Evolutionary conservation across 208 protist species (phyloP).

Genomic region (Angomonas deanei): DNA sequence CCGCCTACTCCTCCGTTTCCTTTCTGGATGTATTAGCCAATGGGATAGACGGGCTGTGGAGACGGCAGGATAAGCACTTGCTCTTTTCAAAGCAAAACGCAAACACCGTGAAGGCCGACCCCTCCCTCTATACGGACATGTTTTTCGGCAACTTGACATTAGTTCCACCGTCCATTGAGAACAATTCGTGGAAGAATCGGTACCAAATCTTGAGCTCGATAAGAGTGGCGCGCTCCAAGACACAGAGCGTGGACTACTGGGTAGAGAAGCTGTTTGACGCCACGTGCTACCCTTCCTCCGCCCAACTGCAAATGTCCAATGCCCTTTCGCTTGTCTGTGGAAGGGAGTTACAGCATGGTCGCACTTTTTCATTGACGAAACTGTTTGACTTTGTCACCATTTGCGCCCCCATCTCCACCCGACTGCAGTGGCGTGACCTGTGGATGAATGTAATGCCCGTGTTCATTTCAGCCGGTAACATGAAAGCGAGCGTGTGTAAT

Average conservation of each 20-base stretch:
- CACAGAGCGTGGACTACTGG: conserved; percentile 65
- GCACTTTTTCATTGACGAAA: conserved; percentile 79
- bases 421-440: conserved; percentile 78
- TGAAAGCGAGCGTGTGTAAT: conserved; percentile 40
- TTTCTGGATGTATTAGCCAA: conserved; percentile 75
- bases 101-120: neutral
- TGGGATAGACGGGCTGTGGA: conserved; percentile 71
- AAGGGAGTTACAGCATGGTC: conserved; percentile 56
- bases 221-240: conserved; percentile 12
- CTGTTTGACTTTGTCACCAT: conserved; percentile 82
- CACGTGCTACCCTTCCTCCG: conserved; percentile 52
- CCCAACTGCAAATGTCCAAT: conserved; percentile 73
- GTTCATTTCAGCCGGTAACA: conserved; percentile 54
- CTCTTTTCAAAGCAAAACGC: neutral
- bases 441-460: conserved; percentile 70
- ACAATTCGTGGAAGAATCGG: conserved; percentile 27
- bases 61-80: conserved; percentile 25
- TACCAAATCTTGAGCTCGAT: conserved; percentile 37
- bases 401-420: conserved; percentile 62
- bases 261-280: conserved; percentile 79
- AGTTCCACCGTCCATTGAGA: conserved; percentile 32
- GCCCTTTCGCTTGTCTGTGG: conserved; percentile 61
- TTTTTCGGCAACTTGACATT: conserved; percentile 72
- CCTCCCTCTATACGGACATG: conserved; percentile 30
- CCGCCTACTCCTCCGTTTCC: conserved; percentile 63